Evolutionary conservation across 2,329 filamentous ascomycete genomes (phyloP).

Genomic region (Chaetomiaceae sp.): DNA sequence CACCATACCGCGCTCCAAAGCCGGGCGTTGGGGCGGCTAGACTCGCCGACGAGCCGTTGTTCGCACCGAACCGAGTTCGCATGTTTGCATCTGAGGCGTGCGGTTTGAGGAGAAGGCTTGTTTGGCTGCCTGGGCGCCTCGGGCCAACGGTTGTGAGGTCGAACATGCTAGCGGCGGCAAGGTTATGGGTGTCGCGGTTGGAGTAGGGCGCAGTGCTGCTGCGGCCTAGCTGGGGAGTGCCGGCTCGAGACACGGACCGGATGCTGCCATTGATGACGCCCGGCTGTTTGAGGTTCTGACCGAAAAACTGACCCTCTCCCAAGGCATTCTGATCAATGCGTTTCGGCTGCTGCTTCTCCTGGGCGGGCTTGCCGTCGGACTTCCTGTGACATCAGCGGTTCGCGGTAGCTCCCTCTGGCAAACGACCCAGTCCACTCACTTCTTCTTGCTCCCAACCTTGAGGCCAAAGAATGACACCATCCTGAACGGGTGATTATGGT

Average conservation of each 20-base stretch:
- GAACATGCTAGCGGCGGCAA: constrained; percentile 43
- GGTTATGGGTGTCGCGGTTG: constrained; percentile 34
- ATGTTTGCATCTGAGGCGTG: constrained; percentile 40
- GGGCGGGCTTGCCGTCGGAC: constrained; percentile 18
- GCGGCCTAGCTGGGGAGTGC: constrained; percentile 37
- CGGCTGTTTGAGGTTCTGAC: constrained; percentile 34
- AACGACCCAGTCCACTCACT: constrained; percentile 36
- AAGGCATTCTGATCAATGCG: constrained; percentile 33
- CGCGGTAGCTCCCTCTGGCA: not conserved
- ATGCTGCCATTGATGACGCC: constrained; percentile 31
- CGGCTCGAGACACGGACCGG: constrained; percentile 35
- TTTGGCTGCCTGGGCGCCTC: constrained; percentile 16
- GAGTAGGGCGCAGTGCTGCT: constrained; percentile 29
- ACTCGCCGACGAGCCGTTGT: constrained; percentile 29
- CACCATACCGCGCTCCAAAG: constrained; percentile 33
- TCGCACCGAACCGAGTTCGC: constrained; percentile 34
- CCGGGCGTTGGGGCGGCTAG: constrained; percentile 31
- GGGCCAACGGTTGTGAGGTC: constrained; percentile 35
- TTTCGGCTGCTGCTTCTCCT: constrained; percentile 28
- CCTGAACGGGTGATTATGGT: constrained; percentile 19
- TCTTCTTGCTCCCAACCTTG: constrained; percentile 55
- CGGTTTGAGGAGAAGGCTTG: constrained; percentile 30
- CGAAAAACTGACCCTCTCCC: constrained; percentile 36
- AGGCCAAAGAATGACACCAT: constrained; percentile 60
- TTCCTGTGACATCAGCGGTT: constrained; percentile 30